Evolutionary conservation across 768 basidiomycete genomes (phyloP), one percentile per base, ranked within the genome.

Genomic region (Pulveroboletus sp.): DNA sequence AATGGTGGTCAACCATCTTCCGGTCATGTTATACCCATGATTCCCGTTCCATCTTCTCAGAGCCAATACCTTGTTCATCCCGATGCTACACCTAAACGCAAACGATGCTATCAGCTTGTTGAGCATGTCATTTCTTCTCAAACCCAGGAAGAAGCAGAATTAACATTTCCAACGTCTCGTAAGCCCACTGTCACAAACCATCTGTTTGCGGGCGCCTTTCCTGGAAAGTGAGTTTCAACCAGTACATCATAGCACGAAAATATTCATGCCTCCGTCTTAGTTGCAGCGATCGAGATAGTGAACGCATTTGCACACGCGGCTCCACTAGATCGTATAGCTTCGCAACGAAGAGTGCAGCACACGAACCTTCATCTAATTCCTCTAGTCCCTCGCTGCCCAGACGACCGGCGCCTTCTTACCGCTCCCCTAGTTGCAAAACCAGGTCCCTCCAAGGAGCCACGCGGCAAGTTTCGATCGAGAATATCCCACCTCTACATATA

Each of bases 1-100:
- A 41, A 50, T 43, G 35, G n/a, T n/a, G n/a, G 34, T 13, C 57
- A 39, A 42, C 19, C 41, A 24, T 41, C 44, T 10, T 23, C 39
- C 19, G 38, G 19, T 22, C 51, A 37, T 40, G 23, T 42, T 27
- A 30, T 53, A 22, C 45, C 52, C 22, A 24, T 27, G 32, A 49
- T 61, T 30, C 54, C 63, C 12, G 38, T 68, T 11, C 49, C 58
- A 9, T 68, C 67, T 13, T 68, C 67, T 37, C 67, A 68, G 38
- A 68, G 67, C 30, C 67, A 68, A 56, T 68, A 68, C 43, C 64
- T 68, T 29, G 64, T 68, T 27, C 57, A 56, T 27, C 26, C 37
- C 24, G 67, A 68, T 41, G 60, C 62, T 16, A 68, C 67, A 12
- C 67, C 67, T 10, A 69, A 62, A 32, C 63, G 73, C 71, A 59